These are phyloP conservation scores for Ulota crispa DNA, from an alignment of 225 moss, liverwort and hornwort species.

Conservation along the genomic window DNA sequence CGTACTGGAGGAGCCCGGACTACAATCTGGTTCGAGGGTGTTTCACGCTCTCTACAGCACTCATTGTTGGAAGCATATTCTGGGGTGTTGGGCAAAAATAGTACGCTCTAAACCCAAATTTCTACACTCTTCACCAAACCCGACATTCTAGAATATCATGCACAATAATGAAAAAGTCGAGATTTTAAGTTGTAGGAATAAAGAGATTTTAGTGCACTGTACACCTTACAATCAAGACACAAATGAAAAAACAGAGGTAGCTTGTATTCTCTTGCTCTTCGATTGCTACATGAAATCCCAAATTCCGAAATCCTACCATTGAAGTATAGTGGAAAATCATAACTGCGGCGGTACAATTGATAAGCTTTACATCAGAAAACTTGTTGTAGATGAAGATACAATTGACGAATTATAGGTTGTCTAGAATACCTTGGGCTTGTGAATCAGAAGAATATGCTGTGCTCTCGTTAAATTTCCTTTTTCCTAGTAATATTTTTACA, in stretches of 20 bases:
- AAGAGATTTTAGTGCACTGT: not conserved
- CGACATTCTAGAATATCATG: not conserved
- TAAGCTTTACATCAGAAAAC: not conserved
- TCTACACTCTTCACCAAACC: not conserved
- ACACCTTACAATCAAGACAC: not conserved
- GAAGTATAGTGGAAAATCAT: not conserved
- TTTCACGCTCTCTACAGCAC: constrained; percentile 51
- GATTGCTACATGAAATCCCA: no score
- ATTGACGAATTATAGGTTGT: not conserved
- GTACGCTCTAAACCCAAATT: constrained; percentile 21
- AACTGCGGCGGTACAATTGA: not conserved
- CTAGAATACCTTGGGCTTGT: not conserved
- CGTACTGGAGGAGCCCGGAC: constrained; percentile 67
- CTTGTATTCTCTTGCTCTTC: not conserved
- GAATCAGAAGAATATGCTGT: not conserved
- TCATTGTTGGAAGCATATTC: constrained; percentile 57
- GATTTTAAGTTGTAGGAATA: not conserved
- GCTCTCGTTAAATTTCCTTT: not conserved
- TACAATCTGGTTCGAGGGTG: constrained; percentile 55
- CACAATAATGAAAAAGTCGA: not conserved
- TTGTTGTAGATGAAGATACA: not conserved
- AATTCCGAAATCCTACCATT: not conserved
- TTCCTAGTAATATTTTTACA: not conserved
- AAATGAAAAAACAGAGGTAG: not conserved
- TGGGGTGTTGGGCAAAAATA: constrained; percentile 49